Conservation (phyloP, 306 rosid genomes). For the Sesbania bispinosa region DNA sequence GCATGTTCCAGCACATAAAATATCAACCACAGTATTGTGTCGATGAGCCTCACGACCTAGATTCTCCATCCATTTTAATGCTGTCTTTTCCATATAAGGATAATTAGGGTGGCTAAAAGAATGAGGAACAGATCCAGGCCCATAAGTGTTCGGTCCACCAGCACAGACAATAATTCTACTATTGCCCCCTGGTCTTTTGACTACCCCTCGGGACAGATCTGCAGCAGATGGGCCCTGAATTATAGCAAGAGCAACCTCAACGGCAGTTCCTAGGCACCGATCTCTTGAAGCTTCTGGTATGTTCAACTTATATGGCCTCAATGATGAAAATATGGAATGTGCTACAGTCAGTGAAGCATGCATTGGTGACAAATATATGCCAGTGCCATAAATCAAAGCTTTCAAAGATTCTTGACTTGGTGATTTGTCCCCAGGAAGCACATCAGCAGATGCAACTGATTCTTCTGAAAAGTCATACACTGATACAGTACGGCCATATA, state of each 20-base stretch:
- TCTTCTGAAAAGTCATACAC: constrained; percentile 90
- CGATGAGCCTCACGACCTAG: constrained; percentile 83
- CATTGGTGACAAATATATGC: constrained; percentile 91
- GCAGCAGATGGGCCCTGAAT: constrained; percentile 94
- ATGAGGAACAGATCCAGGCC: constrained; percentile 97
- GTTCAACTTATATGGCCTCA: constrained; percentile 74
- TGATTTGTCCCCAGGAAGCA: constrained; percentile 90
- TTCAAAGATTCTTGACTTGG: constrained; percentile 71
- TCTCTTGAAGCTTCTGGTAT: constrained; percentile 90
- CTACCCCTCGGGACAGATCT: constrained; percentile 87
- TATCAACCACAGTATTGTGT: constrained; percentile 73
- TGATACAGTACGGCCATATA: constrained; percentile 87
- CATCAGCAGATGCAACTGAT: constrained; percentile 89
- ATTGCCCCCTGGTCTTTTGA: constrained; percentile 82
- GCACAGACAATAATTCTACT: constrained; percentile 92
- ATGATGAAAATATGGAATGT: constrained; percentile 85
- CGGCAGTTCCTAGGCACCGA: constrained; percentile 93
- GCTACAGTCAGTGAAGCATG: constrained; percentile 92
- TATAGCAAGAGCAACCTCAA: constrained; percentile 94
- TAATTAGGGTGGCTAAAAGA: constrained; percentile 89
- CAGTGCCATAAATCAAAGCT: constrained; percentile 82
- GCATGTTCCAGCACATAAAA: constrained; percentile 98
- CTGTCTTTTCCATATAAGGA: constrained; percentile 90
- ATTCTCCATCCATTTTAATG: constrained; percentile 90
- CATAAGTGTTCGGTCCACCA: constrained; percentile 93